A percentile compares a stretch with the other conserved stretches of the same genome.
Evolutionary conservation across 768 basidiomycete species (phyloP).

Genomic region (Trametes punicea): DNA sequence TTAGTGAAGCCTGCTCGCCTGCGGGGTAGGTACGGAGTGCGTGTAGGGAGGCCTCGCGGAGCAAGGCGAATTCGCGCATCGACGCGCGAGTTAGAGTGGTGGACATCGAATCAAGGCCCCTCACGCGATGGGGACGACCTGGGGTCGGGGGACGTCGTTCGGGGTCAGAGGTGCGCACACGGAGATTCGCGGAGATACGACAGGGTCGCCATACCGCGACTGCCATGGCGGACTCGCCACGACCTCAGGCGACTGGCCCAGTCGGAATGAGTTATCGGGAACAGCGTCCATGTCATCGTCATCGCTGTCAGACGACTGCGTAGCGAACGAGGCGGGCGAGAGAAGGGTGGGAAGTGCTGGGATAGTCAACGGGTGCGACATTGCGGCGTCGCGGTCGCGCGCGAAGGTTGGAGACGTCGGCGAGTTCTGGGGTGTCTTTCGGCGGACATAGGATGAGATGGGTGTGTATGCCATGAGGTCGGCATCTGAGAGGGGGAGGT

Average conservation of each 20-base stretch:
- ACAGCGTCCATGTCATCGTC: slow-evolving; percentile 27
- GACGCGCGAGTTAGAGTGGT: neutral
- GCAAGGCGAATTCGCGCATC: neutral
- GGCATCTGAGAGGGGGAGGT: slow-evolving; percentile 26
- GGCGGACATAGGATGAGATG: slow-evolving; percentile 76
- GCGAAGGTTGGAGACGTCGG: slow-evolving; percentile 67
- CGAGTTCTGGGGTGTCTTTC: slow-evolving; percentile 72
- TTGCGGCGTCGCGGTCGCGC: slow-evolving; percentile 32
- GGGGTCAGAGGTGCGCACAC: slow-evolving; percentile 13
- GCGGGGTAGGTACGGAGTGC: neutral
- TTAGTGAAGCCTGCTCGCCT: neutral
- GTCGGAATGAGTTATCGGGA: slow-evolving; percentile 4
- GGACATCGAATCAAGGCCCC: neutral
- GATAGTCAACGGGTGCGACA: slow-evolving; percentile 52
- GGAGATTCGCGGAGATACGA: slow-evolving; percentile 11
- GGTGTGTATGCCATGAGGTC: slow-evolving; percentile 47
- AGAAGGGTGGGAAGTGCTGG: slow-evolving; percentile 56
- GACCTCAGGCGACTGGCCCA: slow-evolving; percentile 11
- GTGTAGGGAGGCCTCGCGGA: neutral
- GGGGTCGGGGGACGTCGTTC: slow-evolving; percentile 6
- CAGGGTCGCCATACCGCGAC: slow-evolving; percentile 18
- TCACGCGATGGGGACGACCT: slow-evolving; percentile 15
- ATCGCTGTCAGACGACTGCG: slow-evolving; percentile 27
- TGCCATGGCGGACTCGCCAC: slow-evolving; percentile 14
- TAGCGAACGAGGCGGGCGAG: slow-evolving; percentile 16